Base-by-base conservation (phyloP, 148 eudicot species). In the Camellia sinensis region DNA sequence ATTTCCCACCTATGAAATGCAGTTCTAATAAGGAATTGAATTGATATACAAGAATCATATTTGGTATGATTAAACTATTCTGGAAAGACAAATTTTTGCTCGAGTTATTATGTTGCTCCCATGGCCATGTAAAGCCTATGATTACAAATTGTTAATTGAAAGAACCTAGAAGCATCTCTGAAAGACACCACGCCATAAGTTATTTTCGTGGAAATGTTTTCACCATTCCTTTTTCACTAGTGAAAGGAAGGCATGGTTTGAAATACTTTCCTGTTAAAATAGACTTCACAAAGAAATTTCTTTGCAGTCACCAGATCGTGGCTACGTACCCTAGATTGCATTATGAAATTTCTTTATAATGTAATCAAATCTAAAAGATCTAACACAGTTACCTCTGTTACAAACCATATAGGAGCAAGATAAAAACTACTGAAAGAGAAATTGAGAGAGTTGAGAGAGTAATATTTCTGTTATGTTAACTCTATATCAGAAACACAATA, bases 331-430 rank as follows among this genome's bases (percentile, higher is more conserved):
- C 61, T 29, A 53, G 75, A 72, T 53, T 72, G 46, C 61, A 72
- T 45, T 9, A 48, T 8, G 43, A 56, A 53, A 29, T 9, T 14
- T 72, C 43, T 52, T 72, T 12, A 5, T 72, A 71, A 29, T 1
- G 22, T 73, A 5, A 74, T 40, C 54, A 48, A 7, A 48, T 5
- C 52, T 3, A 7, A 4, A 57, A 13, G 62, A 57, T 40, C 45
- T 4, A 41, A n/a, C 22, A 74, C 44, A 74, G 18, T 40, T 82
- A 84, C 87, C 87, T 87, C 87, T 37, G 83, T 80, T 9, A 80
- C 72, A 75, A 87, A 87, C 89, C 89, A 87, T 63, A 87, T 66
- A 57, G 87, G 87, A 82, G 85, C 70, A 64, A 87, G 85, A 78
- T 80, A 82, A 52, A 84, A 68, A 67, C 87, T n/a, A n/a, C n/a